Base-by-base conservation (phyloP, 768 basidiomycete genomes). In the Termitomyces sp. region DNA sequence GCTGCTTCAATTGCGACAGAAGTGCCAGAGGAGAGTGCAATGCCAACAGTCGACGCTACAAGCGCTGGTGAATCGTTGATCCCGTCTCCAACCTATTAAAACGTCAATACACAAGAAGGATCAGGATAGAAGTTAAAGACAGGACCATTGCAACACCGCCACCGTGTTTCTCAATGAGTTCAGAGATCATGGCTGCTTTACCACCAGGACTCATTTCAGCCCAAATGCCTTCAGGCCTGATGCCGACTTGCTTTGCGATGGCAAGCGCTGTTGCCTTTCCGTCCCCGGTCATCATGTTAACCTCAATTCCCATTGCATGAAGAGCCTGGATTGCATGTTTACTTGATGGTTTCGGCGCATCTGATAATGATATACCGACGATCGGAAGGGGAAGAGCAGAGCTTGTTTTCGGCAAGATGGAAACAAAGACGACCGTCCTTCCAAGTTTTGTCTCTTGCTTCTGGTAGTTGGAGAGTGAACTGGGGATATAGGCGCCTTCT, bases 21-120 rank as follows among this genome's bases (percentile, higher is more conserved):
- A 18, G 97, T 95, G 33, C 97, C 97, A 3, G 94, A 91, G 11
- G 92, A 95, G 5, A 99, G 84, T 1, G 97, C 97, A 59, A 99
- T 95, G 43, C 97, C 97, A 24, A 99, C 92, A 1, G 94, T 92
- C 0, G 96, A 92, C 4, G 93, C 94, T 16, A 94, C 95, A 2
- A 99, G 86, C 13, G 96, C 97, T 1, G 95, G 96, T 2, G 96
- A 98, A 69, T 99, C 97, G 70, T 99, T 98, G 76, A 98, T 97
- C 35, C 97, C 97, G 71, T 99, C 97, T 24, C 97, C 97, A 41
- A 99, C 94, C 94, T 95, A 61, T 22, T 5, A 6, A 60, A 28
- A 52, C 57, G 13, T 54, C 14, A 45, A 38, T 49, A 55, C 30
- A 46, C 40, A 59, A 41, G 26, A 36, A 35, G 54, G 1, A 60